Evolutionary conservation across 805 yeast species (phyloP), one percentile per base, ranked within the genome.

Genomic region (Kodamaea kaohsiungensis): DNA sequence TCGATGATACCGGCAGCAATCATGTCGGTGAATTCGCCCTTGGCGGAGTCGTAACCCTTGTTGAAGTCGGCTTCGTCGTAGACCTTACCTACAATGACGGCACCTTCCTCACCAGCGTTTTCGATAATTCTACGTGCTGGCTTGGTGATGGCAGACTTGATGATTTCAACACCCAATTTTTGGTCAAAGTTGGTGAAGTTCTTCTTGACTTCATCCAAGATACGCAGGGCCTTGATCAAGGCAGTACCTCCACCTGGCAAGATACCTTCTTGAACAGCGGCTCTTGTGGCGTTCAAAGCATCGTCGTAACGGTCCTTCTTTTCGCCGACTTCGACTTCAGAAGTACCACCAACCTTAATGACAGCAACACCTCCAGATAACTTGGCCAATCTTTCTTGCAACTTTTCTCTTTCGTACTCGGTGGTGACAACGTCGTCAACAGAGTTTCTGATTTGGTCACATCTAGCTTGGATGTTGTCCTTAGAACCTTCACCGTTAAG

Each of bases 191-290:
- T 95, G 30, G 59, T 69, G 47, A 78, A 78, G 37, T 80, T 88
- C 58, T 89, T 83, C 72, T 85, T 80, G 59, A 89, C 85, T 18
- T 72, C 78, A 60, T 85, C 91, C 66, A 95, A 82, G 58, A 86
- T 73, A 64, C 84, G 81, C 52, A 96, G 83, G 50, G 98, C 98
- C 83, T 95, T 95, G 67, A 91, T 82, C 69, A 95, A 82, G 55
- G 99, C 99, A 62, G 98, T 91, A 78, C 99, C 99, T 73, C 99
- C 99, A 79, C 99, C 99, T 69, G 99, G 99, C 62, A 95, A 83
- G 70, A 95, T 91, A 78, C 99, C 99, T 77, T 91, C 97, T 77
- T 93, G 93, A 60, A 95, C 97, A 61, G 99, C 99, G 55, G 99
- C 98, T 77, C 98, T 91, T 52, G 98, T 95, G 53, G 99, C 98